Percentiles rank a stretch among this genome's conserved stretches.
Evolutionary conservation across 805 yeast species (phyloP).

Genomic region (Saturnispora galanensis): DNA sequence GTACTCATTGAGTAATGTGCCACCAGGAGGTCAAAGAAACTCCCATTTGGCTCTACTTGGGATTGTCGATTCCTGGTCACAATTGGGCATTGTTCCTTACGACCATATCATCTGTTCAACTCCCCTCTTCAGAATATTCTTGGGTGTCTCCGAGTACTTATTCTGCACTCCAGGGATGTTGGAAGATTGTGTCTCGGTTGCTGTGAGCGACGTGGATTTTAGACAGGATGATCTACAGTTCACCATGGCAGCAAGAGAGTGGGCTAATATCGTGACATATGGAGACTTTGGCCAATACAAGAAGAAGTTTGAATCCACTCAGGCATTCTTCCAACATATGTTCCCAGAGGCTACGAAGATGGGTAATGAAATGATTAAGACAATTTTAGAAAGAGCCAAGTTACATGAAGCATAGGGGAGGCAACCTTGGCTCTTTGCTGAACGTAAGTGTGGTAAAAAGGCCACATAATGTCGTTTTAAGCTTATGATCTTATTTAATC

Average conservation of each 20-base stretch:
- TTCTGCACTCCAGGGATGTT: conserved; percentile 76
- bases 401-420: conserved; percentile 16
- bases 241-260: conserved; percentile 78
- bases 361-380: conserved; percentile 91
- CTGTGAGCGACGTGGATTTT: conserved; percentile 55
- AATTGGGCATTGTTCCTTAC: conserved; percentile 78
- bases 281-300: conserved; percentile 69
- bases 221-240: conserved; percentile 89
- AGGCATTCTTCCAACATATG: conserved; percentile 76
- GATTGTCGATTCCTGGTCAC: conserved; percentile 90
- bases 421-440: no score
- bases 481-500: no score
- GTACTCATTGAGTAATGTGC: conserved; percentile 65
- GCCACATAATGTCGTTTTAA: no score
- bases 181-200: conserved; percentile 71
- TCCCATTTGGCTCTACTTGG: conserved; percentile 84
- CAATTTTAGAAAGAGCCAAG: conserved; percentile 39
- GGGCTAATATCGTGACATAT: conserved; percentile 74
- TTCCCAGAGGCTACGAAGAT: conserved; percentile 77
- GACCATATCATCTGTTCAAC: conserved; percentile 97
- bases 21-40: conserved; percentile 69
- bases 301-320: conserved; percentile 66
- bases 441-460: no score
- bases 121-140: conserved; percentile 81
- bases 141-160: conserved; percentile 88